A percentile compares a stretch with the other conserved stretches of the same genome.
Conservation (phyloP, 805 yeast genomes). For the Saturnispora serradocipensis region DNA sequence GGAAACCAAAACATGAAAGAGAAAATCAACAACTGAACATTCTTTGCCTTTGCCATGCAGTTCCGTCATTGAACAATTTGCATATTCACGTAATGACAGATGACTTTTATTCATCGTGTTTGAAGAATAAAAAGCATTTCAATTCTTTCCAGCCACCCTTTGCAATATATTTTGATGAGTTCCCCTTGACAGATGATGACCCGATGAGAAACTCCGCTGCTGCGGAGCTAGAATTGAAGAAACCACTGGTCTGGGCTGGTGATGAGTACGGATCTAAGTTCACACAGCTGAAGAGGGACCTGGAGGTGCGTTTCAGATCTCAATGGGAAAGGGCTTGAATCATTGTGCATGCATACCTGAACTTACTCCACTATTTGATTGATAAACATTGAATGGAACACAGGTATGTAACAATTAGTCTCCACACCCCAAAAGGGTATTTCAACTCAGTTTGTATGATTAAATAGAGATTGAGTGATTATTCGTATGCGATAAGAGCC, state of each 20-base stretch:
- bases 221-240: slow-evolving; percentile 15
- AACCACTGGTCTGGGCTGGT: slow-evolving; percentile 33
- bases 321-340: slow-evolving; percentile 4
- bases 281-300: not conserved
- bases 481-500: not conserved
- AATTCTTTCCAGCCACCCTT: slow-evolving; percentile 61
- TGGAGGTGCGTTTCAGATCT: not conserved
- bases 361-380: not conserved
- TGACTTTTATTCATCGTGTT: slow-evolving; percentile 44
- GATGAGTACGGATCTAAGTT: slow-evolving; percentile 4
- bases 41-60: slow-evolving; percentile 56
- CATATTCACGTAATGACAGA: slow-evolving; percentile 67
- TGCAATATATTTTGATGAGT: slow-evolving; percentile 45
- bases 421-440: not conserved
- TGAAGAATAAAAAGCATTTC: slow-evolving; percentile 60
- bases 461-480: not conserved
- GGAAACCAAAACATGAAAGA: slow-evolving; percentile 12
- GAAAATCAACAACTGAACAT: slow-evolving; percentile 23
- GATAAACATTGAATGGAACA: not conserved
- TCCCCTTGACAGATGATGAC: slow-evolving; percentile 38
- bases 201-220: slow-evolving; percentile 29
- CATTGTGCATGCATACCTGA: not conserved
- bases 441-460: slow-evolving; percentile 1
- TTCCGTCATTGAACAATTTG: slow-evolving; percentile 59
- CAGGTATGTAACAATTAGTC: not conserved